A percentile compares a stretch with the other conserved stretches of the same genome.
These are phyloP conservation scores for Trametes pubescens DNA, from an alignment of 1,284 basidiomycete genomes.

Conservation along the genomic window DNA sequence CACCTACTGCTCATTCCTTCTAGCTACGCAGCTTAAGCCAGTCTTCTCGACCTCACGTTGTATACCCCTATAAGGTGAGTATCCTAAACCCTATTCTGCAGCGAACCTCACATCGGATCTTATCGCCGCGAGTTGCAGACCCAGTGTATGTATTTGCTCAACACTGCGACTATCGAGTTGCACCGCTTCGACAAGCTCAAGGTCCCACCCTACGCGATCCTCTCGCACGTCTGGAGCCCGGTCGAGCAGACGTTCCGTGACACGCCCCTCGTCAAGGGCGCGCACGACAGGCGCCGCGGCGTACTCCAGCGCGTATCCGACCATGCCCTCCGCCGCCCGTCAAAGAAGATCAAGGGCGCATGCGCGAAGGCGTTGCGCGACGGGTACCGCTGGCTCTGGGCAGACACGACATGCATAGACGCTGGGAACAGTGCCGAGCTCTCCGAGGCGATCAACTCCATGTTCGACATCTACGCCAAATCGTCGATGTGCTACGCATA, in stretches of 20 bases:
- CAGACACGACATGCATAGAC: constrained; percentile 32
- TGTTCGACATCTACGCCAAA: constrained; percentile 25
- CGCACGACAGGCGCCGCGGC: constrained; percentile 10
- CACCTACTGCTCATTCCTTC: neutral
- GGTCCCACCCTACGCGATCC: constrained; percentile 28
- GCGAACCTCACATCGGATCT: neutral
- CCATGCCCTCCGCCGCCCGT: constrained; percentile 14
- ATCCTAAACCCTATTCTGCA: neutral
- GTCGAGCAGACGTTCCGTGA: constrained; percentile 25
- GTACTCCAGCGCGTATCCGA: constrained; percentile 8
- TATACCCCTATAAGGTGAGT: neutral
- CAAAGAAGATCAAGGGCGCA: constrained; percentile 21
- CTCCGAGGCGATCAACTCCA: constrained; percentile 32
- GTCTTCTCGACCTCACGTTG: neutral
- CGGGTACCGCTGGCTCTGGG: constrained; percentile 28
- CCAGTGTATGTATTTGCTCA: constrained; percentile 24
- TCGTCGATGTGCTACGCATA: constrained; percentile 32
- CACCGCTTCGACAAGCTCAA: constrained; percentile 18
- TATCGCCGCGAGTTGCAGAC: neutral
- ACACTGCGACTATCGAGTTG: constrained; percentile 24
- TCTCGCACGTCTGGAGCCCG: constrained; percentile 29
- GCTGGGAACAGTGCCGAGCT: constrained; percentile 30
- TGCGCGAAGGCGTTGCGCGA: constrained; percentile 22
- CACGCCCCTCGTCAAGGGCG: constrained; percentile 1
- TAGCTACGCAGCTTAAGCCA: neutral